These are phyloP conservation scores for Metarhizium humberi DNA, from an alignment of 2,329 filamentous ascomycete species.

Conservation along the genomic window DNA sequence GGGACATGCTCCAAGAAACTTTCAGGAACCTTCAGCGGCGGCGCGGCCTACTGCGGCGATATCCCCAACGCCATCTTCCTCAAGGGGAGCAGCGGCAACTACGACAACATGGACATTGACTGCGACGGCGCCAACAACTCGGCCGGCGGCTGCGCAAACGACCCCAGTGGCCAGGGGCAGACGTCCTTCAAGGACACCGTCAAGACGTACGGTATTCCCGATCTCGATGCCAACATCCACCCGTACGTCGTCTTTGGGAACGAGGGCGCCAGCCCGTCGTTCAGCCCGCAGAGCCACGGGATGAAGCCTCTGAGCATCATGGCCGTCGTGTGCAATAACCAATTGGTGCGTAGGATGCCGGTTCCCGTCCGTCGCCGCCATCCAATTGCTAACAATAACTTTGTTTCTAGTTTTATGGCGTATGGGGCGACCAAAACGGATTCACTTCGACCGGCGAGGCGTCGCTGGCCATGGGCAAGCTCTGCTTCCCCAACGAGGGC, in stretches of 20 bases:
- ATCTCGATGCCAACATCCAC: conserved; percentile 40
- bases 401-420: too few relatives aligned
- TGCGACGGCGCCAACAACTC: conserved; percentile 42
- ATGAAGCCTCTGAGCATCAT: too few relatives aligned
- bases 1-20: conserved; percentile 9
- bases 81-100: background rate
- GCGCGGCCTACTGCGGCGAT: background rate
- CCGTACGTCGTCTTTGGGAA: conserved; percentile 47
- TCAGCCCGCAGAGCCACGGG: conserved; percentile 17
- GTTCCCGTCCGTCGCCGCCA: too few relatives aligned
- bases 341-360: too few relatives aligned
- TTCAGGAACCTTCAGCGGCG: conserved; percentile 4
- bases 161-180: conserved; percentile 31
- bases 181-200: conserved; percentile 38
- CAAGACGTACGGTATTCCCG: conserved; percentile 26
- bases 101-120: conserved; percentile 45
- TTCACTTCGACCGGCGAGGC: too few relatives aligned
- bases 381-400: too few relatives aligned
- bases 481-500: conserved; percentile 27
- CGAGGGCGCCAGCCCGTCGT: conserved; percentile 24
- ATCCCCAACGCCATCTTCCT: background rate
- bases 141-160: conserved; percentile 35
- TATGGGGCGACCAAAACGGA: too few relatives aligned
- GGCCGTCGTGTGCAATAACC: too few relatives aligned
- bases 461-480: too few relatives aligned